Percentiles rank a stretch among this genome's conserved stretches.
Conservation (phyloP, 441 rosid genomes). For the Syzygium syzygioides region DNA sequence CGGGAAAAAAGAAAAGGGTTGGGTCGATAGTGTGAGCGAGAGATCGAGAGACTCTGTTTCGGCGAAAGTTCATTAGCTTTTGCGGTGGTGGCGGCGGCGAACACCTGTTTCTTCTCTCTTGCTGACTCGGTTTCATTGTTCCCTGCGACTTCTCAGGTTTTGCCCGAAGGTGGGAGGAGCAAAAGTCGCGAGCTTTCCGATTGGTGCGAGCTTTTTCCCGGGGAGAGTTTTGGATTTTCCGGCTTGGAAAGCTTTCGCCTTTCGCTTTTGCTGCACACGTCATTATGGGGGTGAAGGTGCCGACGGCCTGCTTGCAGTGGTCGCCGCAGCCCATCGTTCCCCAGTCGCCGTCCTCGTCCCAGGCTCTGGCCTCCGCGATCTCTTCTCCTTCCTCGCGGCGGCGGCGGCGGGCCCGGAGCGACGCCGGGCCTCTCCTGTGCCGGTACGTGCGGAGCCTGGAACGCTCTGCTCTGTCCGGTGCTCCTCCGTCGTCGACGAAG, state of each 20-base stretch:
- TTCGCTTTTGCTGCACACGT: neutral
- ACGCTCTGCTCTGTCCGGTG: constrained; percentile 37
- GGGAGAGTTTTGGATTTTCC: neutral
- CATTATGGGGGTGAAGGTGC: constrained; percentile 52
- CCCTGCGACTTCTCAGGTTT: neutral
- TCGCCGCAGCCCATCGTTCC: constrained; percentile 49
- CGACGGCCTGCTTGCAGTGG: constrained; percentile 52
- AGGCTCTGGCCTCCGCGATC: constrained; percentile 44
- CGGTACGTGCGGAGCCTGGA: constrained; percentile 33
- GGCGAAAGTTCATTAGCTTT: neutral
- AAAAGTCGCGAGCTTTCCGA: neutral
- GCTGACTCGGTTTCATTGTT: neutral
- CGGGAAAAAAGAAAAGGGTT: neutral
- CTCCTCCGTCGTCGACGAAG: constrained; percentile 10
- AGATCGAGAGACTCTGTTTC: neutral
- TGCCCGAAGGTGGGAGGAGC: neutral
- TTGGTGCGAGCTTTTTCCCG: neutral
- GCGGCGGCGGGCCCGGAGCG: constrained; percentile 7
- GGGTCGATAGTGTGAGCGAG: neutral
- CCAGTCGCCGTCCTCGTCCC: constrained; percentile 46
- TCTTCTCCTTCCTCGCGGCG: constrained; percentile 26
- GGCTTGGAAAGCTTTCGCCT: neutral
- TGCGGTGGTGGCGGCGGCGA: neutral
- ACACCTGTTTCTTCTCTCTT: neutral
- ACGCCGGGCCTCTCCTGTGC: constrained; percentile 17